A percentile compares a stretch with the other conserved stretches of the same genome.
Conservation (phyloP, 495 filamentous ascomycete genomes). For the Arthonia radiata region DNA sequence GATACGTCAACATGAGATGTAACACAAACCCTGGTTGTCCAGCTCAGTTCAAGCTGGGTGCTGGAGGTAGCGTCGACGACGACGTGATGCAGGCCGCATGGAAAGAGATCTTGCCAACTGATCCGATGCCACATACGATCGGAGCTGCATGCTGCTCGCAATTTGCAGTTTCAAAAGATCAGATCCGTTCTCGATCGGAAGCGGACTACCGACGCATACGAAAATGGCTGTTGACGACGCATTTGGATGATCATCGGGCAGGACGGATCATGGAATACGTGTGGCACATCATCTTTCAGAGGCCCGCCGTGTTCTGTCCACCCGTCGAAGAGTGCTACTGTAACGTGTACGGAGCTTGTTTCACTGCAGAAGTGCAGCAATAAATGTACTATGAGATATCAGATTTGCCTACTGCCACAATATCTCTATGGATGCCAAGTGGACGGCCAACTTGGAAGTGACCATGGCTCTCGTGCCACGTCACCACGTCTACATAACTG, state of each 20-base stretch:
- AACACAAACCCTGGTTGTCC: too few species aligned
- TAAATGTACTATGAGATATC: too few species aligned
- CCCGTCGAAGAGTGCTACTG: constrained; percentile 2
- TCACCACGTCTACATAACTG: too few species aligned
- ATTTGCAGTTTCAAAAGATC: constrained; percentile 16
- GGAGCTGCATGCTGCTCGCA: constrained; percentile 31
- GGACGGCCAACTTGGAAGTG: too few species aligned
- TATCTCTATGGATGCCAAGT: too few species aligned
- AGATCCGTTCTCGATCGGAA: constrained; percentile 14
- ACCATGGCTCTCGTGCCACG: too few species aligned
- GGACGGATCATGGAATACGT: constrained; percentile 18
- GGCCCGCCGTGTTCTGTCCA: constrained; percentile 10
- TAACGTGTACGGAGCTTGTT: constrained; percentile 1
- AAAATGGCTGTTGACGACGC: constrained; percentile 20
- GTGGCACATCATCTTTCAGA: constrained; percentile 23
- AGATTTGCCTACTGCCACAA: too few species aligned
- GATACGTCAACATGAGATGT: constrained; percentile 26
- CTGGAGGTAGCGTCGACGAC: too few species aligned
- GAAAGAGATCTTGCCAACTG: constrained; percentile 4
- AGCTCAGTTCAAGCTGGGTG: too few species aligned
- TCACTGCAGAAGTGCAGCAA: too few species aligned
- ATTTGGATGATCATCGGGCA: constrained; percentile 15
- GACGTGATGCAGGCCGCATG: constrained; percentile 1
- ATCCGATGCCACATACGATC: constrained; percentile 21
- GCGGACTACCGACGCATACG: constrained; percentile 19